phyloP scores from a whole-genome alignment of 225 moss, liverwort and hornwort genomes.

The Sphagnum contortum region DNA sequence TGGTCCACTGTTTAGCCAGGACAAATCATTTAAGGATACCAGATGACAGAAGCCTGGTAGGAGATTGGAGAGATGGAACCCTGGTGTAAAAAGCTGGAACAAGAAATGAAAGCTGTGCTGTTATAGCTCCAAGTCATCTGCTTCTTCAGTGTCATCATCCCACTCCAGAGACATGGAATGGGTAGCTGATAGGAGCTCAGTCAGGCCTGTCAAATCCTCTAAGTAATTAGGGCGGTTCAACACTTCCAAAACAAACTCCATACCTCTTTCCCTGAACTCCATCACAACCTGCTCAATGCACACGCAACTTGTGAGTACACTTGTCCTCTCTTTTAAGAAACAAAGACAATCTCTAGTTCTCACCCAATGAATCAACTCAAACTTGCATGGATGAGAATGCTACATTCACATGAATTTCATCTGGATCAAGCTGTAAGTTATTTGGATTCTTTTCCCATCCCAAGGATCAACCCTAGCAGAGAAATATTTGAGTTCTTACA shows the following conservation, averaged over 20 bases:
- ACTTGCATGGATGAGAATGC: no score
- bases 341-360: neutral
- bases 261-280: slow-evolving; percentile 61
- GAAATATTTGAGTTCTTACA: slow-evolving; percentile 21
- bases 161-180: slow-evolving; percentile 59
- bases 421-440: no score
- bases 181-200: slow-evolving; percentile 73
- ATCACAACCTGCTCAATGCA: slow-evolving; percentile 57
- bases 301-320: neutral
- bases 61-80: no score
- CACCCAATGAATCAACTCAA: no score
- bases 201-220: slow-evolving; percentile 94
- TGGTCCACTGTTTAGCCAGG: no score
- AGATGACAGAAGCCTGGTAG: no score
- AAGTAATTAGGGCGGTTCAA: slow-evolving; percentile 84
- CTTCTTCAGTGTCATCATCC: slow-evolving; percentile 70
- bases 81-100: no score
- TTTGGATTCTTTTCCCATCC: no score
- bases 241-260: slow-evolving; percentile 78
- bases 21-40: no score
- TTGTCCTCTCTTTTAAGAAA: neutral
- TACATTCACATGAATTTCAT: no score
- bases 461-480: no score
- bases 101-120: no score
- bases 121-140: slow-evolving; percentile 28